phyloP scores from a whole-genome alignment of 192 early-diverging fungal genomes.

The Mortierella alpina region DNA sequence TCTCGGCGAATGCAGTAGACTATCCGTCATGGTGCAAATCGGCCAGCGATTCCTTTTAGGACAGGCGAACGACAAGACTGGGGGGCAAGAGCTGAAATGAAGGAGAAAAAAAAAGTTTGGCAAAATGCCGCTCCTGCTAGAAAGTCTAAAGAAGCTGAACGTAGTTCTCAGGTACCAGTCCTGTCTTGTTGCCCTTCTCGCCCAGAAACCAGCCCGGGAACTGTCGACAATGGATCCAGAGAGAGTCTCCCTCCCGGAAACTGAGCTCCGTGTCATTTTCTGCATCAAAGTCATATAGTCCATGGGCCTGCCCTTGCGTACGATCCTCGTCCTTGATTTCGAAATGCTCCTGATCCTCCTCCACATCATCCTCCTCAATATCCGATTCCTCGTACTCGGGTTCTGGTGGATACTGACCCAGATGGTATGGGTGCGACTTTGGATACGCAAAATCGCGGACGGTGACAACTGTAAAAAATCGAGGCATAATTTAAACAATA shows the following conservation, averaged over 20 bases:
- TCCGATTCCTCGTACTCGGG: constrained; percentile 43
- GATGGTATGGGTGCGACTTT: constrained; percentile 49
- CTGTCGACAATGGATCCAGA: constrained; percentile 78
- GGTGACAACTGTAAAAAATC: constrained; percentile 31
- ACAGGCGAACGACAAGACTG: no score
- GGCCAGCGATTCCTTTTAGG: no score
- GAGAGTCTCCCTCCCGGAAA: constrained; percentile 70
- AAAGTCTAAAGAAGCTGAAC: constrained; percentile 64
- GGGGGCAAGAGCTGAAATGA: no score
- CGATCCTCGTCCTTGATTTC: constrained; percentile 51
- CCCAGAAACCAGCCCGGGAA: constrained; percentile 83
- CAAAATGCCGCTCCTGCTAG: background rate
- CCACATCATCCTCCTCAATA: constrained; percentile 29
- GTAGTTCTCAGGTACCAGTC: constrained; percentile 83
- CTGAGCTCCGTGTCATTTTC: constrained; percentile 75
- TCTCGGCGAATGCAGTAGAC: no score
- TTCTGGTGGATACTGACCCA: constrained; percentile 46
- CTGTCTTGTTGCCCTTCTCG: constrained; percentile 70
- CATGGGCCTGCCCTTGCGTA: constrained; percentile 62
- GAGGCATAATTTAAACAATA: background rate
- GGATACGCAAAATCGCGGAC: constrained; percentile 63
- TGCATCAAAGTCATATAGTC: constrained; percentile 82
- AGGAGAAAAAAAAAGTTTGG: no score
- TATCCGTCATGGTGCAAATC: no score
- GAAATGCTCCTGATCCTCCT: constrained; percentile 14